A percentile compares a stretch with the other conserved stretches of the same genome.
Evolutionary conservation across 257 asterid species (phyloP).

Genomic region (Solanum pinnatisectum): DNA sequence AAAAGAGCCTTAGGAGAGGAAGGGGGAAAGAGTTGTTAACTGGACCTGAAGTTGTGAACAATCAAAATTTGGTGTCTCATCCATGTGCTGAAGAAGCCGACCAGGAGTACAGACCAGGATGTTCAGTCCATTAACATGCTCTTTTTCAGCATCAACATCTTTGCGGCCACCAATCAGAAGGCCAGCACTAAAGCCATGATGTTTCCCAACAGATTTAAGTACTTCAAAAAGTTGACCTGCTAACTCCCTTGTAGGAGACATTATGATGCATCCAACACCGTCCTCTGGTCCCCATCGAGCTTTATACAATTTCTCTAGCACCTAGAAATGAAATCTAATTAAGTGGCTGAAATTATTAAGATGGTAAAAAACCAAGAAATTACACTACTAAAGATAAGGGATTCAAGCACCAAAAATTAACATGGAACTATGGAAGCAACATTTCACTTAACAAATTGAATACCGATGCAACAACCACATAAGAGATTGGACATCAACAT

Average conservation of each 20-base stretch:
- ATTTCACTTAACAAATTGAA: not conserved
- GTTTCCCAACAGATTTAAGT: constrained; percentile 63
- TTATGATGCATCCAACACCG: constrained; percentile 89
- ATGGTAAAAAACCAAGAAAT: not conserved
- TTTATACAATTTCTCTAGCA: constrained; percentile 68
- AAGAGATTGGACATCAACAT: not conserved
- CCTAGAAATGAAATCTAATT: constrained; percentile 23
- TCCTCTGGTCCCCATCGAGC: constrained; percentile 95
- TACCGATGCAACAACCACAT: not conserved
- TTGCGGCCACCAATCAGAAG: constrained; percentile 94
- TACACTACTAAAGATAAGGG: not conserved
- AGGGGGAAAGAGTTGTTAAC: not conserved
- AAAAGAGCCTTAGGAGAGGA: not conserved
- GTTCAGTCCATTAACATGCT: constrained; percentile 65
- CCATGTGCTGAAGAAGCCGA: constrained; percentile 99
- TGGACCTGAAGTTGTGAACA: constrained; percentile 92
- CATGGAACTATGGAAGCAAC: not conserved
- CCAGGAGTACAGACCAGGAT: constrained; percentile 97
- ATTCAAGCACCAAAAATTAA: not conserved
- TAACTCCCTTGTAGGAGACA: constrained; percentile 95
- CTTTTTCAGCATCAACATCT: constrained; percentile 83
- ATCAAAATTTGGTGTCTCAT: constrained; percentile 88
- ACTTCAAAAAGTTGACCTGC: constrained; percentile 79
- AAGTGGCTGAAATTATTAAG: not conserved
- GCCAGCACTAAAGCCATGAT: constrained; percentile 92